Percentiles rank a stretch among this genome's conserved stretches.
Evolutionary conservation across 75 land plant genomes (phyloP).

Genomic region (Pseudotsuga menziesii): DNA sequence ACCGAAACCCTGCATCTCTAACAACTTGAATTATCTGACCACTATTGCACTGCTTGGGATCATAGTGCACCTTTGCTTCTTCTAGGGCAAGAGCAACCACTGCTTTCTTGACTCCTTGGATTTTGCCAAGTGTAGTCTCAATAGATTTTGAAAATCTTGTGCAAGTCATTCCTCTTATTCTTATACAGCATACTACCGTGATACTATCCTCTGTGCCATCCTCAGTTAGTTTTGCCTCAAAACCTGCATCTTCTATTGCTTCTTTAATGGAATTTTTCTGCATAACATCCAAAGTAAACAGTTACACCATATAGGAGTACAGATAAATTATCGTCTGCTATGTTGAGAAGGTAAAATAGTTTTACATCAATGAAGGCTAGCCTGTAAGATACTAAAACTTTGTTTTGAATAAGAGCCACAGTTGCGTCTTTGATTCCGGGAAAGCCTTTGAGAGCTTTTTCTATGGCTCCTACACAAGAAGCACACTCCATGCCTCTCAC

Average conservation of each 20-base stretch:
- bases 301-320: background rate
- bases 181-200: conserved; percentile 57
- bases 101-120: conserved; percentile 78
- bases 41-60: conserved; percentile 44
- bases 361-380: conserved; percentile 65
- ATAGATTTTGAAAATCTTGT: conserved; percentile 86
- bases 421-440: conserved; percentile 65
- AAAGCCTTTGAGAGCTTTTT: conserved; percentile 54
- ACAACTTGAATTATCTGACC: conserved; percentile 41
- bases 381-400: conserved; percentile 57
- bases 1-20: conserved; percentile 79
- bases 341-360: background rate
- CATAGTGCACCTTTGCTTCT: conserved; percentile 82
- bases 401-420: conserved; percentile 78
- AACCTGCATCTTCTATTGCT: conserved; percentile 71
- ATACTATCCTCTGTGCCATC: conserved; percentile 33
- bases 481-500: conserved; percentile 75
- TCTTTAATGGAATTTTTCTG: conserved; percentile 71
- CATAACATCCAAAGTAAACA: background rate
- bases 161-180: conserved; percentile 92
- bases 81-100: conserved; percentile 81
- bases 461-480: conserved; percentile 79
- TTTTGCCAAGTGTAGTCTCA: conserved; percentile 51
- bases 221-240: conserved; percentile 43
- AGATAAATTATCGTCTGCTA: background rate